A percentile compares a stretch with the other conserved stretches of the same genome.
phyloP scores from a whole-genome alignment of 2,329 filamentous ascomycete species.

The Xylaria sp. region DNA sequence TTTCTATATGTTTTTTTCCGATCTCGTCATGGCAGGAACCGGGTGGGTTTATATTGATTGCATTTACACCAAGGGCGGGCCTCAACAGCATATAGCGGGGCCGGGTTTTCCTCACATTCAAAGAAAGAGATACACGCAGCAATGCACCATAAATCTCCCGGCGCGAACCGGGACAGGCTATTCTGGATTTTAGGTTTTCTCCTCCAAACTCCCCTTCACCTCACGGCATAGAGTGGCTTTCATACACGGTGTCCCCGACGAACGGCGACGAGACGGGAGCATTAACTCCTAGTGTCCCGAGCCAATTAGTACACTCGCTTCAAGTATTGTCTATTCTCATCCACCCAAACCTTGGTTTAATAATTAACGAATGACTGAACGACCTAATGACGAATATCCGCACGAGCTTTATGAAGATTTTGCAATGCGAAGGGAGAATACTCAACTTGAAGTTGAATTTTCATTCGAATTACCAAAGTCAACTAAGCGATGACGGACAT shows the following conservation, averaged over 20 bases:
- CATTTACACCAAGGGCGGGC: conserved; percentile 64
- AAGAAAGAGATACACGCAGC: conserved; percentile 71
- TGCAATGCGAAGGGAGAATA: conserved; percentile 52
- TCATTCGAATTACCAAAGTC: conserved; percentile 45
- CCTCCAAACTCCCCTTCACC: conserved; percentile 49
- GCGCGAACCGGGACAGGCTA: conserved; percentile 60
- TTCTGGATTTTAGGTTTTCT: conserved; percentile 56
- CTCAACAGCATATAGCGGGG: conserved; percentile 58
- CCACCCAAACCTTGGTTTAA: conserved; percentile 53
- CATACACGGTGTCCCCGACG: conserved; percentile 55
- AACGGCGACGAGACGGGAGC: conserved; percentile 44
- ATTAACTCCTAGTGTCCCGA: conserved; percentile 10
- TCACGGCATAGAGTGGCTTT: conserved; percentile 57
- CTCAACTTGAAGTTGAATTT: conserved; percentile 50
- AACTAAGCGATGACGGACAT: conserved; percentile 45
- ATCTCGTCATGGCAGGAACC: conserved; percentile 67
- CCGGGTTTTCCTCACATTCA: conserved; percentile 53
- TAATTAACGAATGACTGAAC: conserved; percentile 58
- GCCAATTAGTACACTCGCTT: conserved; percentile 52
- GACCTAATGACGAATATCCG: conserved; percentile 50
- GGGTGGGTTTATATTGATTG: conserved; percentile 63
- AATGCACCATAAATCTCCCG: conserved; percentile 66
- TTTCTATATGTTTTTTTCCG: conserved; percentile 49
- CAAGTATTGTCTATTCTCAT: conserved; percentile 50
- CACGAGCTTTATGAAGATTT: conserved; percentile 57